Evolutionary conservation across 2,329 filamentous ascomycete genomes (phyloP).

Genomic region (Rhynchosporium secalis): DNA sequence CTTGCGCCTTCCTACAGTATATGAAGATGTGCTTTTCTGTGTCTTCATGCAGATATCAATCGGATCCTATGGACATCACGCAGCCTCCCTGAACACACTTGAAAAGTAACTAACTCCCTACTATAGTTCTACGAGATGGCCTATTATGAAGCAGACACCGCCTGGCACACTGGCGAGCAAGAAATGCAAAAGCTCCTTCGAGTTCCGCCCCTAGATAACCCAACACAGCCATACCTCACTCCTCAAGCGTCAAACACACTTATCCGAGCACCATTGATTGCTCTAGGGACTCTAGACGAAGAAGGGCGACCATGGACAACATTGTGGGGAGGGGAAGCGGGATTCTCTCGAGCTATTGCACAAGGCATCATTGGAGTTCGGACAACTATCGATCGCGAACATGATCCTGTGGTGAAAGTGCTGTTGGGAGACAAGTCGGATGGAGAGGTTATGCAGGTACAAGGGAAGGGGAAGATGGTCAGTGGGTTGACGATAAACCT

Average conservation of each 20-base stretch:
- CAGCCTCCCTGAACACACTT: slow-evolving; percentile 1
- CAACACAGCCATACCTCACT: slow-evolving; percentile 64
- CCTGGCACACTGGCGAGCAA: slow-evolving; percentile 67
- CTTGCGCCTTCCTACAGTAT: neutral
- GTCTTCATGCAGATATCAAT: neutral
- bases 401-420: slow-evolving; percentile 70
- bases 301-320: slow-evolving; percentile 72
- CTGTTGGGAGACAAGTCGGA: slow-evolving; percentile 55
- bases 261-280: slow-evolving; percentile 64
- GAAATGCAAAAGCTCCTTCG: slow-evolving; percentile 63
- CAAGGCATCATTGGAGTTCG: slow-evolving; percentile 64
- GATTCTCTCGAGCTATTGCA: slow-evolving; percentile 65
- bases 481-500: slow-evolving; percentile 64
- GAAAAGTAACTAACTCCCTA: neutral
- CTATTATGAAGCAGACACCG: slow-evolving; percentile 44
- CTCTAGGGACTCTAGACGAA: slow-evolving; percentile 69
- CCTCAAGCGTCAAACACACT: slow-evolving; percentile 61
- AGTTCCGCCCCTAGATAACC: slow-evolving; percentile 61
- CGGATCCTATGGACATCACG: neutral
- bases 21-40: neutral
- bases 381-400: slow-evolving; percentile 56
- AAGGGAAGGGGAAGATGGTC: slow-evolving; percentile 53
- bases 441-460: slow-evolving; percentile 41
- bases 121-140: slow-evolving; percentile 20
- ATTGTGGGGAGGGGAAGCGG: slow-evolving; percentile 71